These are phyloP conservation scores for Globisporangium uncinulatum DNA, from an alignment of 352 stramenopile species.

Conservation along the genomic window DNA sequence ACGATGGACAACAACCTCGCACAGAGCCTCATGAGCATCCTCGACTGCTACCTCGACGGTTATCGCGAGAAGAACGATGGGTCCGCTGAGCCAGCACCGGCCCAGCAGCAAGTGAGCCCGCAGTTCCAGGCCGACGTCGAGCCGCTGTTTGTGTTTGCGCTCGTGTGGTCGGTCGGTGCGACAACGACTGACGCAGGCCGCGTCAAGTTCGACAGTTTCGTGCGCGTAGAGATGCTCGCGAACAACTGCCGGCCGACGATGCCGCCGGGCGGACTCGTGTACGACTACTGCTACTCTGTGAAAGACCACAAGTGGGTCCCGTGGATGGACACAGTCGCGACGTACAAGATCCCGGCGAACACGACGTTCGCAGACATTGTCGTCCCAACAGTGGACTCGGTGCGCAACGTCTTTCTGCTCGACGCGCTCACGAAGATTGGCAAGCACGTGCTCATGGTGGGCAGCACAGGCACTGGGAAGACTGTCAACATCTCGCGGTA, in stretches of 20 bases:
- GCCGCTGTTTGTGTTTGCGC: conserved; percentile 89
- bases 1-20: conserved; percentile 93
- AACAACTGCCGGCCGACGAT: conserved; percentile 55
- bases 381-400: conserved; percentile 90
- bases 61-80: conserved; percentile 54
- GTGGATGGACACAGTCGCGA: conserved; percentile 92
- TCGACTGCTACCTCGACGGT: conserved; percentile 87
- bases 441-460: conserved; percentile 94
- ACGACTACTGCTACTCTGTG: conserved; percentile 90
- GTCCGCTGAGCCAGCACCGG: conserved; percentile 20
- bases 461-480: conserved; percentile 93
- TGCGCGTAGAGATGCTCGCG: conserved; percentile 79
- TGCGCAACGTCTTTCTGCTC: conserved; percentile 91
- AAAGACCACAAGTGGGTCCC: conserved; percentile 87
- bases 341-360: conserved; percentile 67
- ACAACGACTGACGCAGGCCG: conserved; percentile 88
- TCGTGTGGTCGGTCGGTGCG: conserved; percentile 91
- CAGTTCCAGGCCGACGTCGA: conserved; percentile 81
- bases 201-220: conserved; percentile 84
- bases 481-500: conserved; percentile 92
- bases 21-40: conserved; percentile 88
- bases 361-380: conserved; percentile 90
- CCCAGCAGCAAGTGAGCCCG: conserved; percentile 26
- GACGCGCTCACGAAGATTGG: conserved; percentile 74
- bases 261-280: conserved; percentile 66